Base-by-base conservation (phyloP, 1,284 basidiomycete genomes). In the Fomitiporia mediterranea region DNA sequence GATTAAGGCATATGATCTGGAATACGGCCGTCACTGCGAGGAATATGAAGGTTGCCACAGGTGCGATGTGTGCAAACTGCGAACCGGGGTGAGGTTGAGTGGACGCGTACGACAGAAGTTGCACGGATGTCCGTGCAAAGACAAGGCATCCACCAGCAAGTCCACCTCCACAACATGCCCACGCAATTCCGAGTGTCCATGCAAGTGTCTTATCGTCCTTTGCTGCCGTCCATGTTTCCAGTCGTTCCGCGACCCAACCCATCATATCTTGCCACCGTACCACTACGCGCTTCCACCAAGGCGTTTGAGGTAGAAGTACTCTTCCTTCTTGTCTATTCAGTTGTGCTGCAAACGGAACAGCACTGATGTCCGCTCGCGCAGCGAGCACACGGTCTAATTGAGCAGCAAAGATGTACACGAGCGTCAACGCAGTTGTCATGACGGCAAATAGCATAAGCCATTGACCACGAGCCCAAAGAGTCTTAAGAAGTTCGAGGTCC, bases 1-100 rank as follows among this genome's bases (percentile, higher is more conserved):
- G 83, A 68, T 96, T 95, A 35, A 97, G 76, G 67, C 91, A 95
- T 43, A 94, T 82, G 60, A 97, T 96, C 69, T 98, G 94, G 34
- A 86, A 71, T 15, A 97, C 83, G 0, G 93, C 94, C 0, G 92
- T 94, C 42, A 82, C 67, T 4, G 79, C 79, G 34, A 97, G 80
- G 23, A 95, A 72, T 35, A 94, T 72, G 61, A 97, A 83, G 0
- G 92, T 94, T 67, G 94, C 80, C 58, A 96, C 84, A 1, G 89
- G 79, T 0, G 92, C 83, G 0, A 82, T 77, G 63, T 92, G 89
- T 0, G 86, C 83, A 61, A 96, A 90, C 72, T 91, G 89, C 64
- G 90, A 91, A n/a, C 88, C 89, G 0, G 84, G 77, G 64, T 89
- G 89, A 67, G 86, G 78, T 57, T 88, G 86, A 3, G 85, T 86